A percentile compares a stretch with the other conserved stretches of the same genome.
phyloP scores from a whole-genome alignment of 805 yeast species.

The Saccharomycopsis schoenii region DNA sequence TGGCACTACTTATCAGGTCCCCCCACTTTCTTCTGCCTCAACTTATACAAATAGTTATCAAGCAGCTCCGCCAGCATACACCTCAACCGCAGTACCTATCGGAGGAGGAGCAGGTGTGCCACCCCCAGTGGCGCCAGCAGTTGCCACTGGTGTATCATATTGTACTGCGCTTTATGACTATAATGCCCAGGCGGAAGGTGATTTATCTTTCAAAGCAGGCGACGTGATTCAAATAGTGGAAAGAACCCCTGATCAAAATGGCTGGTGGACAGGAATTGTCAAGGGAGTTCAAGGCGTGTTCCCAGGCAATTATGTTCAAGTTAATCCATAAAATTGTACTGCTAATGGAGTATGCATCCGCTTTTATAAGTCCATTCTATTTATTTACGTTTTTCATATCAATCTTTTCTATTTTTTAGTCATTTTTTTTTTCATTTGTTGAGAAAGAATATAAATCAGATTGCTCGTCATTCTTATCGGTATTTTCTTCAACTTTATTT shows the following conservation, averaged over 20 bases:
- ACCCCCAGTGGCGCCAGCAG: constrained; percentile 23
- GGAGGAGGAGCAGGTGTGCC: constrained; percentile 2
- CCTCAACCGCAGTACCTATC: not conserved
- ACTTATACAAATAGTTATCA: not conserved
- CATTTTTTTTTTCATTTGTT: not conserved
- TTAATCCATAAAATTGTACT: constrained; percentile 30
- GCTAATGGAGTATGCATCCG: too few relatives aligned
- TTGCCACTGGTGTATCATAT: constrained; percentile 37
- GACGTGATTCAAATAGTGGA: constrained; percentile 75
- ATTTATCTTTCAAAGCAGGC: constrained; percentile 80
- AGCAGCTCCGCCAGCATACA: constrained; percentile 2
- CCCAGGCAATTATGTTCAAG: constrained; percentile 93
- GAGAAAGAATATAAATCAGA: not conserved
- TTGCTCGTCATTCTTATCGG: not conserved
- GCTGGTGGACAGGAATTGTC: constrained; percentile 94
- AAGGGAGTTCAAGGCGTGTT: constrained; percentile 86
- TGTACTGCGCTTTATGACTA: constrained; percentile 91
- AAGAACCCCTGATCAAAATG: constrained; percentile 75
- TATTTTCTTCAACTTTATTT: not conserved
- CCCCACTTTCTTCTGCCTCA: not conserved
- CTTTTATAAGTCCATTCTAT: not conserved
- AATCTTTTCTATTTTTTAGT: not conserved
- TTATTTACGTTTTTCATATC: not conserved
- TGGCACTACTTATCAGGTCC: not conserved
- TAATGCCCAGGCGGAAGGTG: constrained; percentile 89